Evolutionary conservation across 2,329 filamentous ascomycete species (phyloP).

Genomic region (Cladophialophora bantiana): DNA sequence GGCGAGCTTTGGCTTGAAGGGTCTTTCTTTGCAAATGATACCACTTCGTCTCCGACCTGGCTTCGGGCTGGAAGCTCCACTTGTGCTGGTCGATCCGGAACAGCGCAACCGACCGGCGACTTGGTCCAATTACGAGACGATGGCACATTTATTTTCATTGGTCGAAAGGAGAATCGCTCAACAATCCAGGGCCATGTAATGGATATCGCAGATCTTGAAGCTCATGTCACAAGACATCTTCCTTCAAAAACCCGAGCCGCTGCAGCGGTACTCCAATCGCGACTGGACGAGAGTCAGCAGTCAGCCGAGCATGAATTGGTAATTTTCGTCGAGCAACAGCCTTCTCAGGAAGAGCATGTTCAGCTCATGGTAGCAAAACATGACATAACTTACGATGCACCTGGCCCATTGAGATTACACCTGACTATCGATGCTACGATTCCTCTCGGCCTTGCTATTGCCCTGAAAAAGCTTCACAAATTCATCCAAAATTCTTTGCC

Average conservation of each 20-base stretch:
- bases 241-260: constrained; percentile 6
- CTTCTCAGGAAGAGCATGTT: constrained; percentile 41
- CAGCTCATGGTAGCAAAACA: constrained; percentile 41
- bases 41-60: constrained; percentile 45
- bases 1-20: constrained; percentile 54
- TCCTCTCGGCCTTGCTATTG: constrained; percentile 42
- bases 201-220: constrained; percentile 49
- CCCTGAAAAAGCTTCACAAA: constrained; percentile 50
- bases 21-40: constrained; percentile 42
- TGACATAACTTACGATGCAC: constrained; percentile 36
- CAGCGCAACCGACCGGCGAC: constrained; percentile 45
- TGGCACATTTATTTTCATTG: constrained; percentile 44
- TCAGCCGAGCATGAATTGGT: constrained; percentile 2
- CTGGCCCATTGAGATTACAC: constrained; percentile 31
- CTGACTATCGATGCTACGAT: constrained; percentile 37
- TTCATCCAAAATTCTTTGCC: constrained; percentile 54
- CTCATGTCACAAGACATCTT: constrained; percentile 49
- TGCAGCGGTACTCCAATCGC: neutral
- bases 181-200: constrained; percentile 29
- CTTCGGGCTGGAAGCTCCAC: constrained; percentile 46
- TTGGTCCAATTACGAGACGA: constrained; percentile 44
- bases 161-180: constrained; percentile 45
- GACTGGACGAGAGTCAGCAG: constrained; percentile 44
- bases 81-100: constrained; percentile 44
- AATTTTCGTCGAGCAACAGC: constrained; percentile 7